Base-by-base conservation (phyloP, 345 rosid genomes). In the Euphorbia lathyris region DNA sequence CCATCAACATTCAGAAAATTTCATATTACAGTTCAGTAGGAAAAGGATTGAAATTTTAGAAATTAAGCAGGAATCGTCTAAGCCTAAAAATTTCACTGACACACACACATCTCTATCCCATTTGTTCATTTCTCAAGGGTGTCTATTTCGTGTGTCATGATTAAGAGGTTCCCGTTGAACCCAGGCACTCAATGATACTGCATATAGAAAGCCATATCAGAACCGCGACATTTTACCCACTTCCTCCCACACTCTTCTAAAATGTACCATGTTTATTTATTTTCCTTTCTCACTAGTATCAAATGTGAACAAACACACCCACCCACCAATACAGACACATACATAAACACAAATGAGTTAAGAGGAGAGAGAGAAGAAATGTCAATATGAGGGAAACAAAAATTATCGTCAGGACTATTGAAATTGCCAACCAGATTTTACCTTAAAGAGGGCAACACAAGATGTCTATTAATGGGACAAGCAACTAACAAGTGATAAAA, bases 1-100 rank as follows among this genome's bases (percentile, higher is more conserved):
- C 1, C 57, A 56, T 50, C 42, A 68, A 53, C 53, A 30, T 51
- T 74, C 42, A 17, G 19, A 67, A 25, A 42, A 66, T 20, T 60
- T 25, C 66, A 66, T 57, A 59, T 5, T 63, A 17, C 25, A 1
- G 16, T 6, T 62, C 23, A 42, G 6, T 4, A 42, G 17, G n/a
- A 43, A 48, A 23, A 42, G 2, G 2, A 34, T 4, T 32, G 1
- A n/a, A 30, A 29, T 1, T 5, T 7, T 13, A 34, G 26, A 9
- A 55, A 65, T 26, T 60, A 19, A 23, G 29, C 29, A n/a, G 32
- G 20, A 70, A 26, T 4, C 59, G 19, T 32, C 27, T 8, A 52
- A 36, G 58, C 42, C 4, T 23, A 40, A 12, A 38, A 40, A 55
- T 22, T 68, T 23, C 14, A 1, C 1, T 11, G 53, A 25, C 32